These are phyloP conservation scores for Chionographis japonica DNA, from an alignment of 106 monocot genomes.

Conservation along the genomic window DNA sequence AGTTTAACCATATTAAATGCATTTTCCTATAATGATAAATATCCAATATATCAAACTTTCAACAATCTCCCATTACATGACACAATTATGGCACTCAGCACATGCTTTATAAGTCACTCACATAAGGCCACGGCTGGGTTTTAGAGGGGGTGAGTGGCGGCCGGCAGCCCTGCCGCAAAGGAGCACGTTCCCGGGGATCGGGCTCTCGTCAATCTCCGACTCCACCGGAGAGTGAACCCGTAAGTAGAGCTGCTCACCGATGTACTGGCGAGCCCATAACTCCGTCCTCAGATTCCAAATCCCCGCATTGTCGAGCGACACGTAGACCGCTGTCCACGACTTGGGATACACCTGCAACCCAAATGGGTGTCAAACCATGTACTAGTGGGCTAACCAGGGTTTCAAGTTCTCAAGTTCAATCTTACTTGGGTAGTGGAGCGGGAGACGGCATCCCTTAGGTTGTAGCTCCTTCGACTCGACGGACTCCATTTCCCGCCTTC, in stretches of 20 bases:
- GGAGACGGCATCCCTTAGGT: conserved; percentile 49
- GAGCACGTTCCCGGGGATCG: conserved; percentile 41
- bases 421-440: conserved; percentile 62
- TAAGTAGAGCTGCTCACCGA: conserved; percentile 49
- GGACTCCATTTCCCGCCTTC: conserved; percentile 59
- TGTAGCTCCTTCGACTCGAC: conserved; percentile 27
- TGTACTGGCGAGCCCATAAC: conserved; percentile 55
- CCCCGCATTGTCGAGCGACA: conserved; percentile 55
- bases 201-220: conserved; percentile 42
- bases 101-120: no score
- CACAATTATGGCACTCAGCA: no score
- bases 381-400: no score
- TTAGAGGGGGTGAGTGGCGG: conserved; percentile 7
- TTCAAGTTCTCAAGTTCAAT: not conserved
- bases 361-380: no score
- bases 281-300: conserved; percentile 69
- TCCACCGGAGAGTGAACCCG: conserved; percentile 34
- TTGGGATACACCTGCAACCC: conserved; percentile 47
- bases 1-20: no score
- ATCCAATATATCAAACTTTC: no score
- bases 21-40: no score
- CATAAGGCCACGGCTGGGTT: no score
- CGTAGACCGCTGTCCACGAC: conserved; percentile 54
- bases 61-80: no score
- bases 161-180: conserved; percentile 50